Percentiles rank a stretch among this genome's conserved stretches.
Evolutionary conservation across 441 rosid species (phyloP).

Genomic region (Mallotus japonicus): DNA sequence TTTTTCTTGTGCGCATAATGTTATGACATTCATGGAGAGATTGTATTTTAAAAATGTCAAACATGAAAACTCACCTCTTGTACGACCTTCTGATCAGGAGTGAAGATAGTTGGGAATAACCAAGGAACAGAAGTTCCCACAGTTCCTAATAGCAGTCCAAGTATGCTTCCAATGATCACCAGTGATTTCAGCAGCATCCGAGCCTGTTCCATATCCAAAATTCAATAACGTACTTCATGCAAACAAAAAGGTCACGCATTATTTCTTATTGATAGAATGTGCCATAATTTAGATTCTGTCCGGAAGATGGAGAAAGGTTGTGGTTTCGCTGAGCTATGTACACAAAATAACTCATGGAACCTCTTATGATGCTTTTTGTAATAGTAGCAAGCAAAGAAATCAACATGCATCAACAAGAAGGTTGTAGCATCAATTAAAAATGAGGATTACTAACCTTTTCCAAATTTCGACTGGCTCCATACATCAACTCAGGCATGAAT

Average conservation of each 20-base stretch:
- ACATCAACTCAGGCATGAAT: conserved; percentile 88
- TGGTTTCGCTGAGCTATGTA: too few relatives aligned
- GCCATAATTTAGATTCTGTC: not conserved
- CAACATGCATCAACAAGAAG: not conserved
- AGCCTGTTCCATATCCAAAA: conserved; percentile 39
- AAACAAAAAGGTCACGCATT: not conserved
- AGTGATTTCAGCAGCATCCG: conserved; percentile 78
- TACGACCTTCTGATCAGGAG: conserved; percentile 61
- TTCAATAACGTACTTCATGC: not conserved
- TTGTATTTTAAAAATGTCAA: not conserved
- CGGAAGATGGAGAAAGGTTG: too few relatives aligned
- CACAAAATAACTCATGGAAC: not conserved
- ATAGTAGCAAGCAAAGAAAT: not conserved
- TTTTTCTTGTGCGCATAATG: not conserved
- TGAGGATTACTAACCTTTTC: conserved; percentile 47
- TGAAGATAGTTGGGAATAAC: conserved; percentile 71
- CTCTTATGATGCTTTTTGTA: not conserved
- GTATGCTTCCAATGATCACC: conserved; percentile 64
- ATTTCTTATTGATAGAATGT: not conserved
- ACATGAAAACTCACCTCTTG: conserved; percentile 49
- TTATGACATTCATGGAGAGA: not conserved
- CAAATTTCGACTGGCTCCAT: conserved; percentile 63
- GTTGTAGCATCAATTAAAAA: not conserved
- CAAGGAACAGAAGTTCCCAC: conserved; percentile 69
- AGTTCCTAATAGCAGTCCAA: conserved; percentile 61